phyloP scores from a whole-genome alignment of 306 rosid genomes.

The Rubus parviflorus region DNA sequence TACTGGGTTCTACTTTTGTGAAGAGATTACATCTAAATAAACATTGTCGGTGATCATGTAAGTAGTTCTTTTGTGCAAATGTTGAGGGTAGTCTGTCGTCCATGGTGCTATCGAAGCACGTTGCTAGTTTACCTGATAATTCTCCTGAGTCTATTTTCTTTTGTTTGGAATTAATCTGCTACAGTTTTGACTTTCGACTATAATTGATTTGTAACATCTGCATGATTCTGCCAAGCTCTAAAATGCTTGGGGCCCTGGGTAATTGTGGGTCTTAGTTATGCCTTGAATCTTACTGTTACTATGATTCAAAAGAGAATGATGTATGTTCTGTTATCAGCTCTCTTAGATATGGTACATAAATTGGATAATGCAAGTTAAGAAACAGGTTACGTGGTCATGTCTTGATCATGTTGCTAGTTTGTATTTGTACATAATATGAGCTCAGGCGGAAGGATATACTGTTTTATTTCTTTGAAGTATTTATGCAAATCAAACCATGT shows the following conservation, averaged over 20 bases:
- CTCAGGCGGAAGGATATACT: too few relatives aligned
- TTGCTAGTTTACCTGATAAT: too few relatives aligned
- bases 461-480: not conserved
- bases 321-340: not conserved
- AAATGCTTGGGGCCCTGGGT: not conserved
- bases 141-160: not conserved
- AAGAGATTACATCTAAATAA: not conserved
- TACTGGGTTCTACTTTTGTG: not conserved
- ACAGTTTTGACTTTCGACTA: not conserved
- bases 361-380: not conserved
- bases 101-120: not conserved
- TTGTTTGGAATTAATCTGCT: not conserved
- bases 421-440: not conserved
- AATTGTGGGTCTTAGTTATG: not conserved
- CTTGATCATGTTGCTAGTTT: not conserved
- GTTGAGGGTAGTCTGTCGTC: not conserved
- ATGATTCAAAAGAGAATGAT: not conserved
- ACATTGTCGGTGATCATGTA: not conserved
- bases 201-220: not conserved
- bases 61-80: conserved; percentile 1
- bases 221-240: not conserved
- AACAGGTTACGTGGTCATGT: not conserved
- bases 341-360: not conserved
- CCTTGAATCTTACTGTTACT: not conserved
- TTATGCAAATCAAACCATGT: not conserved